These are phyloP conservation scores for Lizonia empirigonia DNA, from an alignment of 2,329 filamentous ascomycete species.

Conservation along the genomic window DNA sequence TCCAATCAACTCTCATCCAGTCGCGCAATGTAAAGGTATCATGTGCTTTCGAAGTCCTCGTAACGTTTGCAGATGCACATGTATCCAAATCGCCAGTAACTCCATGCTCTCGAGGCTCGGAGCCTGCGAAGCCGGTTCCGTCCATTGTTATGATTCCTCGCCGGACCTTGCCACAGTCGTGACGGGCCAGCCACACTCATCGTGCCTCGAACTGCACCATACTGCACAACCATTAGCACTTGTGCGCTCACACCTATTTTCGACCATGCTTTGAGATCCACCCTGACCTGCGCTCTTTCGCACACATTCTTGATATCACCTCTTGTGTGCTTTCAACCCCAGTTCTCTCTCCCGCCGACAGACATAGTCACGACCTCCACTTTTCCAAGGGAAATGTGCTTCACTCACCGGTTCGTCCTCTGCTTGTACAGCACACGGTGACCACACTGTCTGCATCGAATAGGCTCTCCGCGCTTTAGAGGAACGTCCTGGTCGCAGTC, in stretches of 20 bases:
- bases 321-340: neutral
- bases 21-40: neutral
- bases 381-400: neutral
- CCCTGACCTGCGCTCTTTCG: neutral
- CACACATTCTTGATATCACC: neutral
- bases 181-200: slow-evolving; percentile 50
- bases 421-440: slow-evolving; percentile 97
- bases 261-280: neutral
- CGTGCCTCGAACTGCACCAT: slow-evolving; percentile 99
- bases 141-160: neutral
- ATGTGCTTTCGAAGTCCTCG: neutral
- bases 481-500: slow-evolving; percentile 81
- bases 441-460: slow-evolving; percentile 89
- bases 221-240: slow-evolving; percentile 48
- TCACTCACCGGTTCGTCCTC: slow-evolving; percentile 86
- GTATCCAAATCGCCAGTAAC: slow-evolving; percentile 9
- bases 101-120: slow-evolving; percentile 7
- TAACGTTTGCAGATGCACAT: neutral
- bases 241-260: neutral
- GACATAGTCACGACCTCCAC: neutral
- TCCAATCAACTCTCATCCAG: neutral
- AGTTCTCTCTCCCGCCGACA: neutral
- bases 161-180: neutral
- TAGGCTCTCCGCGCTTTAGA: slow-evolving; percentile 77
- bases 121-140: neutral